Percentiles rank a stretch among this genome's conserved stretches.
Evolutionary conservation across 192 early-diverging fungal genomes (phyloP).

Genomic region (Linnemannia exigua): DNA sequence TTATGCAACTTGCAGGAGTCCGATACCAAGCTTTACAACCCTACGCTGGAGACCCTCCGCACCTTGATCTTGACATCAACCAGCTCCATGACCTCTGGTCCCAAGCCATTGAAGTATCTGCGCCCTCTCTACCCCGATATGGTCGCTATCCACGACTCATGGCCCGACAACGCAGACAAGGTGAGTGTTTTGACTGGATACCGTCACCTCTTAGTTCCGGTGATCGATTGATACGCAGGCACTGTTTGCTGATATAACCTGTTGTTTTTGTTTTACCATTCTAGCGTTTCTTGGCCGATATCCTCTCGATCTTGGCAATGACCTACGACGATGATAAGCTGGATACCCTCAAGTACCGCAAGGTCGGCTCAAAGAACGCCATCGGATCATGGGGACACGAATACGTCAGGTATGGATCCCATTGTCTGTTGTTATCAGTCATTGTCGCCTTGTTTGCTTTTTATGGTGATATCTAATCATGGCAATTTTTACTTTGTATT

Average conservation of each 20-base stretch:
- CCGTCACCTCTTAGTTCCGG: neutral
- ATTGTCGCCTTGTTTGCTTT: neutral
- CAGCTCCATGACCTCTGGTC: conserved; percentile 99
- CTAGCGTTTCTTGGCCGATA: conserved; percentile 90
- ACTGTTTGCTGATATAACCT: neutral
- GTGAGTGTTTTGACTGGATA: conserved; percentile 51
- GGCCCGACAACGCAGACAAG: conserved; percentile 84
- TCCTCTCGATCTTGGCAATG: conserved; percentile 97
- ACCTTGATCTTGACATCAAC: conserved; percentile 94
- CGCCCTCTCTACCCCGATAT: conserved; percentile 87
- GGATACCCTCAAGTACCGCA: conserved; percentile 88
- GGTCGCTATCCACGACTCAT: conserved; percentile 76
- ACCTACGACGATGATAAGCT: conserved; percentile 92
- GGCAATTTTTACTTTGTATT: neutral
- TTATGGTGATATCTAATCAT: neutral
- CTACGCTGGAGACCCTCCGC: conserved; percentile 90
- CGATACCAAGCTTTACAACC: conserved; percentile 81
- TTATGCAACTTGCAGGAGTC: conserved; percentile 63
- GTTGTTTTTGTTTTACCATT: neutral
- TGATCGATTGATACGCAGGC: neutral
- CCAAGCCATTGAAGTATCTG: conserved; percentile 98
- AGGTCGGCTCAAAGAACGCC: conserved; percentile 82
- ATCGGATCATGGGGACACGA: conserved; percentile 98
- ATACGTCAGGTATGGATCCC: conserved; percentile 84
- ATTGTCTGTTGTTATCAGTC: no score